Conservation (phyloP, 495 filamentous ascomycete genomes). For the Daldinia caldariorum region DNA sequence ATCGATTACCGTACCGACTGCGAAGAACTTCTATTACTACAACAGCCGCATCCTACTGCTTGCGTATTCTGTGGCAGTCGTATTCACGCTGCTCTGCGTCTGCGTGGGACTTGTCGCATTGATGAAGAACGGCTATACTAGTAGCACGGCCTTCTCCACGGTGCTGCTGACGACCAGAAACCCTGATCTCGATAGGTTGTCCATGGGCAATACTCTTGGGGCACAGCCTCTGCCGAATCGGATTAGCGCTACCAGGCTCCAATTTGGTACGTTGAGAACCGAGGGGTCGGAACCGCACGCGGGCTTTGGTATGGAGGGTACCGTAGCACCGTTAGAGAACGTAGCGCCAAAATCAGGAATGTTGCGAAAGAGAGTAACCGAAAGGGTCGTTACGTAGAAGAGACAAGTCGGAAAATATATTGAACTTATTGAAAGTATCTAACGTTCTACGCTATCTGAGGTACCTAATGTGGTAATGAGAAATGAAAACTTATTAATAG, state of each 20-base stretch:
- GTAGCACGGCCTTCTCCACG: slow-evolving; percentile 30
- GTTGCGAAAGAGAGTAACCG: not conserved
- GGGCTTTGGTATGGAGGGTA: slow-evolving; percentile 26
- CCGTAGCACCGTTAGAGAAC: not conserved
- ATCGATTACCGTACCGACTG: slow-evolving; percentile 11
- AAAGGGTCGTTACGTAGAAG: not conserved
- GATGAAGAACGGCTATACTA: slow-evolving; percentile 28
- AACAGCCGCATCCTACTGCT: not conserved
- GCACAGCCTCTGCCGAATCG: slow-evolving; percentile 17
- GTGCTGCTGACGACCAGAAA: slow-evolving; percentile 36
- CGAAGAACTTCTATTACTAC: slow-evolving; percentile 14
- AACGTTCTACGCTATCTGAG: too few relatives aligned
- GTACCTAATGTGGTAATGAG: not conserved
- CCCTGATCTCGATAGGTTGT: slow-evolving; percentile 25
- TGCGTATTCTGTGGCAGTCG: not conserved
- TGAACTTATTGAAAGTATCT: not conserved
- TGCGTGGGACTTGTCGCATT: slow-evolving; percentile 19
- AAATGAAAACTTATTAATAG: not conserved
- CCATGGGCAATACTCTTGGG: slow-evolving; percentile 13
- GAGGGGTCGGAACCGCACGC: slow-evolving; percentile 3
- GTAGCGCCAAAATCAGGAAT: not conserved
- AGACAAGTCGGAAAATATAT: not conserved
- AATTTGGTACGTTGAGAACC: slow-evolving; percentile 20
- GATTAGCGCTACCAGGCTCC: slow-evolving; percentile 23
- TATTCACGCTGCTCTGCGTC: slow-evolving; percentile 13